phyloP scores from a whole-genome alignment of 805 yeast species.

The Wickerhamiella nectarea region DNA sequence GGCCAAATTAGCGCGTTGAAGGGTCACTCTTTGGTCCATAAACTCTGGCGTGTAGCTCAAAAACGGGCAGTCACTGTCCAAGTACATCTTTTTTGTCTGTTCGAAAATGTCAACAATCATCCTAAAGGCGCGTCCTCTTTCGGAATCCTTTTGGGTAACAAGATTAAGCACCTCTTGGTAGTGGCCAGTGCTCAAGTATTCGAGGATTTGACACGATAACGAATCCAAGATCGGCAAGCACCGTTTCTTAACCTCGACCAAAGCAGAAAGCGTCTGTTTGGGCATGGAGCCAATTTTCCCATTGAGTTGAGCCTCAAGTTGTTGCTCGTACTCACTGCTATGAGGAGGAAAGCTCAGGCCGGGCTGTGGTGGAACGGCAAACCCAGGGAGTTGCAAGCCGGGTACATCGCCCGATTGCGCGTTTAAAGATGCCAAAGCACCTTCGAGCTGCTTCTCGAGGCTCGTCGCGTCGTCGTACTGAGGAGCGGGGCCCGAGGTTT shows the following conservation, averaged over 20 bases:
- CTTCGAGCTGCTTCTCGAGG: conserved; percentile 21
- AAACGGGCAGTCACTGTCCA: conserved; percentile 15
- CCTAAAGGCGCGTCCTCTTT: conserved; percentile 44
- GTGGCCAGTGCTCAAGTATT: conserved; percentile 51
- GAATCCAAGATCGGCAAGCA: conserved; percentile 62
- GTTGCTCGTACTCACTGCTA: conserved; percentile 10
- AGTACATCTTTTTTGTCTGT: conserved; percentile 55
- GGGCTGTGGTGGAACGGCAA: conserved; percentile 4
- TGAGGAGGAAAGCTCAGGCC: not conserved
- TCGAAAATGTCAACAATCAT: conserved; percentile 65
- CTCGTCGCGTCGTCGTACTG: conserved; percentile 9
- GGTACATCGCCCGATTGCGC: conserved; percentile 1
- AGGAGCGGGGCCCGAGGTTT: conserved; percentile 4
- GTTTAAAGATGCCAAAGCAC: conserved; percentile 19
- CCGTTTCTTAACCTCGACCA: conserved; percentile 14
- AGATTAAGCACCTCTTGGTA: conserved; percentile 61
- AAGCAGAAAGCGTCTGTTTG: not conserved
- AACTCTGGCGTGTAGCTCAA: conserved; percentile 18
- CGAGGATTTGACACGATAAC: conserved; percentile 63
- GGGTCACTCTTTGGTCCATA: conserved; percentile 26
- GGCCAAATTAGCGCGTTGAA: conserved; percentile 76
- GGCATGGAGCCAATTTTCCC: conserved; percentile 1
- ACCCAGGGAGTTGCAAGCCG: conserved; percentile 1
- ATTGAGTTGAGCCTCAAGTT: conserved; percentile 14
- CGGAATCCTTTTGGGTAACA: conserved; percentile 52